Conservation (phyloP, 2,329 filamentous ascomycete species). For the Gaeumannomyces sp. region DNA sequence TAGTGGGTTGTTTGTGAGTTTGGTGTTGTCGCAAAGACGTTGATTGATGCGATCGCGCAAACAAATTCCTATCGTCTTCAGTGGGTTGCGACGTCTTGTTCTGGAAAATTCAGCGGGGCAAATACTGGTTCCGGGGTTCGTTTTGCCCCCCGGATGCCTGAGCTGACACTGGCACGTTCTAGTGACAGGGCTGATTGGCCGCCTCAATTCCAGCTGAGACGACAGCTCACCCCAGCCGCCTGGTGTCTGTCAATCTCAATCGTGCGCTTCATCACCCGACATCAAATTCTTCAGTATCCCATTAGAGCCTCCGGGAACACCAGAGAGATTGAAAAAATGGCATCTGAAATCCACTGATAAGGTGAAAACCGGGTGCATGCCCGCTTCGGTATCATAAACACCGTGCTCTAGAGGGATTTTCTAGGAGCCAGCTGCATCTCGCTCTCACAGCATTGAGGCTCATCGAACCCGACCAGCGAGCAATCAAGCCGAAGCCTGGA, state of each 20-base stretch:
- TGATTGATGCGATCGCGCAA: background rate
- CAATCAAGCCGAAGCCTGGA: background rate
- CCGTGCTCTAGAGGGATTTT: background rate
- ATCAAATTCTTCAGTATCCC: background rate
- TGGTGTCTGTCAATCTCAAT: background rate
- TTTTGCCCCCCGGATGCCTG: background rate
- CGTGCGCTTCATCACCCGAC: background rate
- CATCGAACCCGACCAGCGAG: background rate
- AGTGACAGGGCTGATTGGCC: background rate
- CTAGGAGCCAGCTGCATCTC: background rate
- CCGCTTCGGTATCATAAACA: background rate
- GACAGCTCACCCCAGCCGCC: background rate
- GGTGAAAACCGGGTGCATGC: background rate
- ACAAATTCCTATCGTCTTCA: background rate
- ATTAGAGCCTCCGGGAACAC: background rate
- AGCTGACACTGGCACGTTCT: background rate
- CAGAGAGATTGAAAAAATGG: background rate
- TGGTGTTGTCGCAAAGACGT: background rate
- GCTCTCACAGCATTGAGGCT: no score
- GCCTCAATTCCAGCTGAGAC: background rate
- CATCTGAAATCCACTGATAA: background rate
- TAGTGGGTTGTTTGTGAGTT: background rate
- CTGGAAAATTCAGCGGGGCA: constrained; percentile 6
- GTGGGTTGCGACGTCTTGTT: background rate
- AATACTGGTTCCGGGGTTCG: background rate